Evolutionary conservation across 768 basidiomycete genomes (phyloP).

Genomic region (Asterophora parasitica): DNA sequence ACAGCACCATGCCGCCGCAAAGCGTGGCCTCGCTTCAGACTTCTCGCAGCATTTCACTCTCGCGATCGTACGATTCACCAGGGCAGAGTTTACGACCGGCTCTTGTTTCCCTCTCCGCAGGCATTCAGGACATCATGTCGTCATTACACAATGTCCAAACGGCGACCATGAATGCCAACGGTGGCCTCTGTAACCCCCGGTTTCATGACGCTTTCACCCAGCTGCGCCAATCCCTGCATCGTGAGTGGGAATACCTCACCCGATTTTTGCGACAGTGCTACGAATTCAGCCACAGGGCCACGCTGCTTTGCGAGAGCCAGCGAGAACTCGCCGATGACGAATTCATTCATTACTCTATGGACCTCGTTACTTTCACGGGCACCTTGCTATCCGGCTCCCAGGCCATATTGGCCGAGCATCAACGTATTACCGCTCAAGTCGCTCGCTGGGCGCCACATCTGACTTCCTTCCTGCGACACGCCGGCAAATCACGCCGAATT

Average conservation of each 20-base stretch:
- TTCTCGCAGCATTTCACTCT: background rate
- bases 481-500: background rate
- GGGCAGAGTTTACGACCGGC: background rate
- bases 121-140: constrained; percentile 4
- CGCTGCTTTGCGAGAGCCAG: background rate
- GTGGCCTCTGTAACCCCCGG: constrained; percentile 1
- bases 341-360: constrained; percentile 1
- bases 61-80: background rate
- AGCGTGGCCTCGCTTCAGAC: background rate
- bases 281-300: constrained; percentile 6
- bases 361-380: background rate
- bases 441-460: background rate
- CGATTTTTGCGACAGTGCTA: constrained; percentile 2
- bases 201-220: background rate
- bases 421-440: background rate
- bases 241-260: constrained; percentile 2
- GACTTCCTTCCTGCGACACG: background rate
- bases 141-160: constrained; percentile 6
- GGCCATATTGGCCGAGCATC: background rate
- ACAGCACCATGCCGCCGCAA: too few species aligned
- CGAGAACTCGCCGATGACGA: background rate
- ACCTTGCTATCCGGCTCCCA: background rate
- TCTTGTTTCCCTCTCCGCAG: background rate
- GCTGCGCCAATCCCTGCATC: background rate
- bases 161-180: constrained; percentile 7